Percentiles rank a stretch among this genome's conserved stretches.
phyloP scores from a whole-genome alignment of 331 rosid species.

The Pyracantha coccinea region DNA sequence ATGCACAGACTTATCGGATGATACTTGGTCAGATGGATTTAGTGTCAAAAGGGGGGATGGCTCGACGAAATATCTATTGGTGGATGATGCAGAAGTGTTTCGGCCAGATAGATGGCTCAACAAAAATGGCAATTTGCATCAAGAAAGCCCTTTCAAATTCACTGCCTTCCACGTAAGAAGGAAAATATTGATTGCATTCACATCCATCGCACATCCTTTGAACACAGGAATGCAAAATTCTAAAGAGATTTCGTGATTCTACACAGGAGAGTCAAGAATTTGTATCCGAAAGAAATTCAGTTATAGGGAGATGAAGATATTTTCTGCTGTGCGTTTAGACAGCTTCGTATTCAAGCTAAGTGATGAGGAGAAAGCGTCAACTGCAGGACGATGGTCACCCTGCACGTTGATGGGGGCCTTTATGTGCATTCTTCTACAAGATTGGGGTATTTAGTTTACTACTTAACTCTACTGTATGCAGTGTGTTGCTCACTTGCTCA shows the following conservation, averaged over 20 bases:
- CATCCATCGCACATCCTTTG: background rate
- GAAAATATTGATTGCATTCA: background rate
- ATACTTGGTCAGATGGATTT: constrained; percentile 13
- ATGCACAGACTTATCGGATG: background rate
- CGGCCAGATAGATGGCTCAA: constrained; percentile 3
- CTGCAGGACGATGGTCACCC: background rate
- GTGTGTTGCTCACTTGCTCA: too few relatives aligned
- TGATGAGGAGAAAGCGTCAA: background rate
- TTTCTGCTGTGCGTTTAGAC: constrained; percentile 6
- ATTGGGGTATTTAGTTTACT: background rate
- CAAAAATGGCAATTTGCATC: background rate
- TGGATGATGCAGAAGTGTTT: constrained; percentile 16
- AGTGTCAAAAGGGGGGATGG: constrained; percentile 9
- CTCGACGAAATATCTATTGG: constrained; percentile 2
- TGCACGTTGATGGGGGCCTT: background rate
- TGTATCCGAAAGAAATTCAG: constrained; percentile 4
- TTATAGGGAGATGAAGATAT: constrained; percentile 1
- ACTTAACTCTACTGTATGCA: too few relatives aligned
- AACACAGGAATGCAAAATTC: background rate
- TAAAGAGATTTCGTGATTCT: background rate
- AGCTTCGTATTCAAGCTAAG: constrained; percentile 6
- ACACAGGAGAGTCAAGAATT: constrained; percentile 14
- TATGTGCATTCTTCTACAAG: background rate
- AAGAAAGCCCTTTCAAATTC: constrained; percentile 11
- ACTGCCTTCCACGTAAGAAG: constrained; percentile 12